phyloP scores from a whole-genome alignment of 768 basidiomycete genomes.

The Russula olivacea region DNA sequence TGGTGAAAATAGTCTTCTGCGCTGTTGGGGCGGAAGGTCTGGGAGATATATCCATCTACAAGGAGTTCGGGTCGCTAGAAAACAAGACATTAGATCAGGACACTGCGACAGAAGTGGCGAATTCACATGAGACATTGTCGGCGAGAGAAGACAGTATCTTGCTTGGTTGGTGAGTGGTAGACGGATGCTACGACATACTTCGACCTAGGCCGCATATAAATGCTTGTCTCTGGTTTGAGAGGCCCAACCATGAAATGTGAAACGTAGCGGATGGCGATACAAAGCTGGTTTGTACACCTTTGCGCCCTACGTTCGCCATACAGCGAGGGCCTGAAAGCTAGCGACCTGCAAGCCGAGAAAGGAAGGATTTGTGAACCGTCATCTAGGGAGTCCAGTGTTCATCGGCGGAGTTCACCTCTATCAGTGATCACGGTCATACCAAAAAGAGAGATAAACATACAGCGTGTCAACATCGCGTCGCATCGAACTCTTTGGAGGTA shows the following conservation, averaged over 20 bases:
- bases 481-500: neutral
- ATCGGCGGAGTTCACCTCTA: neutral
- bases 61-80: conserved; percentile 4
- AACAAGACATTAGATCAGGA: neutral
- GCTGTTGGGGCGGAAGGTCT: conserved; percentile 2
- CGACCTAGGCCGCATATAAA: conserved; percentile 9
- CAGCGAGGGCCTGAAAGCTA: neutral
- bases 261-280: neutral
- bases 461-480: neutral
- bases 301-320: neutral
- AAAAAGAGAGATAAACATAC: neutral
- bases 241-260: neutral
- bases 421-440: neutral
- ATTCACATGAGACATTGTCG: neutral
- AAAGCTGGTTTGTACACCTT: neutral
- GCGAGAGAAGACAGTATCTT: neutral
- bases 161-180: neutral
- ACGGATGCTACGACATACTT: neutral
- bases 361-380: neutral
- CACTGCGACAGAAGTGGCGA: neutral
- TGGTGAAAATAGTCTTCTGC: conserved; percentile 8
- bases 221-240: neutral
- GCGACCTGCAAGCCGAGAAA: neutral
- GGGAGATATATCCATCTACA: conserved; percentile 16
- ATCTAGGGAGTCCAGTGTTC: neutral